Evolutionary conservation across 176 grass and related monocot genomes (phyloP), one percentile per base, ranked within the genome.

Genomic region (Bolboschoenus planiculmis): DNA sequence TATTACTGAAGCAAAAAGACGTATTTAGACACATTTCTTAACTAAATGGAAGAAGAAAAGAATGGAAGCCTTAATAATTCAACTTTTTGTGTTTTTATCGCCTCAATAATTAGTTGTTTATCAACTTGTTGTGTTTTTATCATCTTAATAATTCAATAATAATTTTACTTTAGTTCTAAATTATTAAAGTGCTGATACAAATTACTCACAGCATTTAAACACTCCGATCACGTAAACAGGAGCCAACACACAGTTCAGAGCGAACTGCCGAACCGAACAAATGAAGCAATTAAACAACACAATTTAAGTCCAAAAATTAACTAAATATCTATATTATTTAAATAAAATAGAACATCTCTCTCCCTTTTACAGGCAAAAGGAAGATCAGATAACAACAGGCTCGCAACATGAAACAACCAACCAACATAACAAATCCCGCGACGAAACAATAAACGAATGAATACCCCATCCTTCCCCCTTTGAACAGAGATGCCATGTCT

Each of bases 311-410:
- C 42, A 75, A 80, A 61, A 47, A 43, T 26, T 63, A 81, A 18
- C 36, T 64, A 81, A 91, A 78, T 44, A 79, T 87, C 72, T 91
- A 82, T 82, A 30, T 61, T 11, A 7, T 88, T 83, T 80, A 65
- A 66, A 59, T 78, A 23, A 64, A 81, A 78, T 24, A 55, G 79
- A 34, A 61, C 29, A 40, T 39, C 85, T 89, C 85, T 39, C 85
- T 89, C 85, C 84, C 89, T 94, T 94, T 56, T 87, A 94, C 75
- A 91, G 87, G 79, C 87, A 85, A 94, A 91, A 94, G 92, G 85
- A 86, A 89, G 89, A 84, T n/a, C n/a, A 88, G 13, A 61, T 33
- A 74, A 16, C 61, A 33, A 31, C n/a, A n/a, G 18, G 58, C 10
- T 35, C 1, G 85, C 24, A 47, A 82, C 37, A 31, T n/a, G 33